A percentile compares a stretch with the other conserved stretches of the same genome.
Conservation (phyloP, 2,329 filamentous ascomycete species). For the Xylariaceae sp. region DNA sequence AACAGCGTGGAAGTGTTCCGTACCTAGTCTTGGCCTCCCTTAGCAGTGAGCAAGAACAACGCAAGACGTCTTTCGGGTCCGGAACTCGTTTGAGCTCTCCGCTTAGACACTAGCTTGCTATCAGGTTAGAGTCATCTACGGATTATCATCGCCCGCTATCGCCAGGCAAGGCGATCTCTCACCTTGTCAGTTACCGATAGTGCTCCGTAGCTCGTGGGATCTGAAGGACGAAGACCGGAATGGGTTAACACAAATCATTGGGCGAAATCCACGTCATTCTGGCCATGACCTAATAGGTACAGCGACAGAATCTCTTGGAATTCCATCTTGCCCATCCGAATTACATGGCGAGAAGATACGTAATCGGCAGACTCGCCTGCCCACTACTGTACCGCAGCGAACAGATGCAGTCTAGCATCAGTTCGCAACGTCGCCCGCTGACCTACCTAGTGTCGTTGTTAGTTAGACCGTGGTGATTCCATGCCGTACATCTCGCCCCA, state of each 20-base stretch:
- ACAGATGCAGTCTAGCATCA: conserved; percentile 3
- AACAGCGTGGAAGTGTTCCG: too few relatives aligned
- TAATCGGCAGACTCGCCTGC: neutral
- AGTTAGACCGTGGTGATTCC: neutral
- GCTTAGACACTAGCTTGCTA: neutral
- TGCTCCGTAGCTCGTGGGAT: neutral
- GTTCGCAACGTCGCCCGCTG: conserved; percentile 1
- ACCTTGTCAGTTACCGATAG: neutral
- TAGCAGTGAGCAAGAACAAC: too few relatives aligned
- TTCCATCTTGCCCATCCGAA: neutral
- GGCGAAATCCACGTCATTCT: conserved; percentile 13
- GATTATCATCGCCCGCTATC: neutral
- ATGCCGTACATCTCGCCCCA: neutral
- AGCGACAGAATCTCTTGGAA: neutral
- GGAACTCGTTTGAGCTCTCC: neutral
- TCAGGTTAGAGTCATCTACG: too few relatives aligned
- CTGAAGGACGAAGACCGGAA: neutral
- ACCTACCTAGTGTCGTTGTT: conserved; percentile 1
- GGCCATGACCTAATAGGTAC: neutral
- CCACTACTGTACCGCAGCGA: conserved; percentile 7
- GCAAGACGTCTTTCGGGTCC: neutral
- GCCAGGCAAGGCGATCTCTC: neutral
- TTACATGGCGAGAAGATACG: neutral
- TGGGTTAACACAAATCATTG: conserved; percentile 4
- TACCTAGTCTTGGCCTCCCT: too few relatives aligned